phyloP scores from a whole-genome alignment of 768 basidiomycete genomes.

The Pleurotus sapidus region DNA sequence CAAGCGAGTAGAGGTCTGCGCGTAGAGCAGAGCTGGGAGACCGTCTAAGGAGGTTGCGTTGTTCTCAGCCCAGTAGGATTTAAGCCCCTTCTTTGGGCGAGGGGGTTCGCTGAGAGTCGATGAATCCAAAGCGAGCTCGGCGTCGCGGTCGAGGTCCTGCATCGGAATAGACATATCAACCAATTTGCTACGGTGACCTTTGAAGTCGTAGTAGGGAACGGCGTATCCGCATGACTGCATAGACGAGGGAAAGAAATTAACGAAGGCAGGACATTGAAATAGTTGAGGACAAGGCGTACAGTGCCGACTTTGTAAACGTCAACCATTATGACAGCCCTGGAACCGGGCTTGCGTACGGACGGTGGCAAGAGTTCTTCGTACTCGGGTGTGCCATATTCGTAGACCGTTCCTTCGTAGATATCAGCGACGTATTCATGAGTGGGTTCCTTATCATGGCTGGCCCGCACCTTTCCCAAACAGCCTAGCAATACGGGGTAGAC shows the following conservation, averaged over 20 bases:
- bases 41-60: constrained; percentile 57
- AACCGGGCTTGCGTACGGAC: constrained; percentile 49
- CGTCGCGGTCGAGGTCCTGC: constrained; percentile 38
- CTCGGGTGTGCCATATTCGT: constrained; percentile 63
- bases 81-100: constrained; percentile 42
- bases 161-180: constrained; percentile 40
- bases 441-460: neutral
- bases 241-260: too few species aligned
- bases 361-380: constrained; percentile 51
- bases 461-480: constrained; percentile 53
- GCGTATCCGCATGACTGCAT: constrained; percentile 64
- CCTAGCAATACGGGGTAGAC: constrained; percentile 53
- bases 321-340: constrained; percentile 57
- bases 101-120: neutral
- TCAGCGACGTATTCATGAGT: neutral
- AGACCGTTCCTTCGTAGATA: constrained; percentile 44
- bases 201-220: constrained; percentile 58
- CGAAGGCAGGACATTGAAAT: neutral
- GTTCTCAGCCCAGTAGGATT: constrained; percentile 49
- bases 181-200: constrained; percentile 51
- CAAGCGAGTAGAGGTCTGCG: constrained; percentile 14
- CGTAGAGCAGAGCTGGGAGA: constrained; percentile 42
- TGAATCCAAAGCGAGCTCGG: constrained; percentile 10
- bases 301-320: constrained; percentile 57
- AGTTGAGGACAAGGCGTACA: constrained; percentile 16